Evolutionary conservation across 2,329 filamentous ascomycete genomes (phyloP), one percentile per base, ranked within the genome.

Genomic region (Cladophialophora psammophila): DNA sequence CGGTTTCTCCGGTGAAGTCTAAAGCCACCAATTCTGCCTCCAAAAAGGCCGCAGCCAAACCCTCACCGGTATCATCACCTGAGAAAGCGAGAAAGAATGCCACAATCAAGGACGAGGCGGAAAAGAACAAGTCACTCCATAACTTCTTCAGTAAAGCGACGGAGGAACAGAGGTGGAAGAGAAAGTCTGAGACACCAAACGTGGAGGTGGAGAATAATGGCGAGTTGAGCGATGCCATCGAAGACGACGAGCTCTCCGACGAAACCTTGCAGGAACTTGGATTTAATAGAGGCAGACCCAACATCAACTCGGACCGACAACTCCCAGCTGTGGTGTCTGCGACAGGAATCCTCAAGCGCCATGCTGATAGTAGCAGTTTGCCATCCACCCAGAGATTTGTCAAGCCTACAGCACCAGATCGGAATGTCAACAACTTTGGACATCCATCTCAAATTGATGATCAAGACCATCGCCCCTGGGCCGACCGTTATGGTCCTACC

Each of bases 401-500:
- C 34, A 72, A 69, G 50, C 45, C 66, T 8, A 10, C 57, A 8
- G 31, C 35, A 38, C 13, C 71, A 34, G 53, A 36, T 53, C 42
- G 52, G 58, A 31, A 50, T 34, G n/a, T 60, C 56, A 20, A 26
- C 26, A 65, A 52, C 10, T 12, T 38, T 42, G 57, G 40, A 20
- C 38, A 36, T 20, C 36, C 56, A 18, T 54, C 45, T n/a, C 35
- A 36, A 10, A 12, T 54, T 9, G 26, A 48, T 15, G 36, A 48
- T 15, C 50, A 69, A 12, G 62, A 50, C 71, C 79, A 83, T 57
- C 86, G 90, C 60, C 93, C 94, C 2, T 98, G 94, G 94, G 91
- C 91, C 15, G 94, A 97, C 72, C 88, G 89, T 72, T 98, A 93
- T 78, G 89, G 87, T 1, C 94, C 94, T 0, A 74, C 78, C 2